Evolutionary conservation across 371 early-diverging fungal species (phyloP).

Genomic region (Antonospora locustae): DNA sequence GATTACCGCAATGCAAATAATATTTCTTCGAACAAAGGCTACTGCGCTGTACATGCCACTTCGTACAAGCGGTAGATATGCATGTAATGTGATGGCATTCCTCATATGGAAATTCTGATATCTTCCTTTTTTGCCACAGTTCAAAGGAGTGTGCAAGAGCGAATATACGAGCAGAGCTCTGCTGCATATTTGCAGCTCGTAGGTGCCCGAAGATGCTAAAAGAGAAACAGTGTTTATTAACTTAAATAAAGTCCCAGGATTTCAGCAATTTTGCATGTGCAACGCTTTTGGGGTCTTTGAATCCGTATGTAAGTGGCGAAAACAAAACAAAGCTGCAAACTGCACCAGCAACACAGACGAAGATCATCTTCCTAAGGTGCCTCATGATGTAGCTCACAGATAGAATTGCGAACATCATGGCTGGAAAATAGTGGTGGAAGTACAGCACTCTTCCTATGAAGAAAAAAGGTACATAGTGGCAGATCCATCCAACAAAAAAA

Average conservation of each 20-base stretch:
- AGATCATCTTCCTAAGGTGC: neutral
- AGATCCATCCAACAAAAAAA: constrained; percentile 65
- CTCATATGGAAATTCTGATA: no score
- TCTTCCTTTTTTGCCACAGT: no score
- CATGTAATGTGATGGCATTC: no score
- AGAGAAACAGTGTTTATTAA: no score
- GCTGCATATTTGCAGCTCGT: no score
- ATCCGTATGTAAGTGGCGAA: constrained; percentile 42
- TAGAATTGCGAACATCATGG: constrained; percentile 71
- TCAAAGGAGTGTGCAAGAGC: no score
- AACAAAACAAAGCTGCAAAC: constrained; percentile 22
- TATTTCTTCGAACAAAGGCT: no score
- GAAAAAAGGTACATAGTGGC: constrained; percentile 83
- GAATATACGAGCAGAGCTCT: no score
- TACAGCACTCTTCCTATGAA: constrained; percentile 80
- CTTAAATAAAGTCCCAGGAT: constrained; percentile 43
- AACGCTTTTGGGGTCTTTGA: constrained; percentile 20
- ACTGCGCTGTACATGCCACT: no score
- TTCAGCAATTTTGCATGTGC: constrained; percentile 20
- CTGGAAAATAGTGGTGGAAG: constrained; percentile 85
- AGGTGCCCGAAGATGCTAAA: no score
- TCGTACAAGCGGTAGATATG: no score
- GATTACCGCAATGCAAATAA: no score
- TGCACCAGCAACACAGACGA: constrained; percentile 6
- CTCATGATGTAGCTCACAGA: constrained; percentile 17